phyloP scores from a whole-genome alignment of 1,139 yeast genomes.

The Candida tropicalis region DNA sequence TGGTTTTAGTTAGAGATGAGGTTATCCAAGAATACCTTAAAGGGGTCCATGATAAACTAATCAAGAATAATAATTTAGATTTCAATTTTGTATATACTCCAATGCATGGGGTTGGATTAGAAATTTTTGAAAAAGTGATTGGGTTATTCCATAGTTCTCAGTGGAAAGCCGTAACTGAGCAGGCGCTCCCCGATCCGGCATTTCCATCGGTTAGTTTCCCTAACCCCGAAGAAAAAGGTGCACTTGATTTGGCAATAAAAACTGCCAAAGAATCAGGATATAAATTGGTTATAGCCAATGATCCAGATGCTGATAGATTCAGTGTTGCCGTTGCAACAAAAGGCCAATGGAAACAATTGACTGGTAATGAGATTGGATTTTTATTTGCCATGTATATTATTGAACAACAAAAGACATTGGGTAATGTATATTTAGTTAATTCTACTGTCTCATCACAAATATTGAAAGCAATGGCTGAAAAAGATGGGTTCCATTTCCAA shows the following conservation, averaged over 20 bases:
- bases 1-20: conserved; percentile 31
- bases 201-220: conserved; percentile 89
- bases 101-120: conserved; percentile 90
- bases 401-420: conserved; percentile 34
- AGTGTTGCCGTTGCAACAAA: conserved; percentile 64
- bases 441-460: conserved; percentile 93
- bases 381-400: conserved; percentile 72
- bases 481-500: conserved; percentile 60
- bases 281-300: conserved; percentile 77
- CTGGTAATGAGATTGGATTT: conserved; percentile 91
- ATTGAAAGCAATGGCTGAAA: conserved; percentile 67
- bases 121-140: conserved; percentile 40
- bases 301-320: conserved; percentile 96
- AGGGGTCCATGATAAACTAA: conserved; percentile 31
- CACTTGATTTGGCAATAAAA: conserved; percentile 69
- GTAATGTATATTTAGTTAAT: conserved; percentile 64
- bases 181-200: conserved; percentile 75
- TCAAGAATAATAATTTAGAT: conserved; percentile 21
- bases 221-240: conserved; percentile 95
- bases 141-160: conserved; percentile 33
- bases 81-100: conserved; percentile 81
- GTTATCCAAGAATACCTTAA: conserved; percentile 39
- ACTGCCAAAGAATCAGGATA: conserved; percentile 51
- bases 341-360: conserved; percentile 71
- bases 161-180: conserved; percentile 52